Conservation (phyloP, 441 rosid species). For the Gossypium davidsonii region DNA sequence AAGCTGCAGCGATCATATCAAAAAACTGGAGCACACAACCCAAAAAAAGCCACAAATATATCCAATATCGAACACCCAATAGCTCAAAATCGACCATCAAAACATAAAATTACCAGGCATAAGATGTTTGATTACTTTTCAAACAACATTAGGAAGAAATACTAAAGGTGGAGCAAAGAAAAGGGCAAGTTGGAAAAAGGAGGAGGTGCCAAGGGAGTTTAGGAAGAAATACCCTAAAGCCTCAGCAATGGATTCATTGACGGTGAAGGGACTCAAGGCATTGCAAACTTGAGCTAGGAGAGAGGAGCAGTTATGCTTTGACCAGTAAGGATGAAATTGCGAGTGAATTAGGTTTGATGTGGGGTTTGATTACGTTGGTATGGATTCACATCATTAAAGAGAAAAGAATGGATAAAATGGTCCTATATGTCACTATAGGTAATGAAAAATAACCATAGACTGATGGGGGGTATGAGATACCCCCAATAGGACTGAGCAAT, state of each 20-base stretch:
- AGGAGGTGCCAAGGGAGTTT: neutral
- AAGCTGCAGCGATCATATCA: neutral
- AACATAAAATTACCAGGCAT: neutral
- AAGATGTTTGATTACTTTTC: neutral
- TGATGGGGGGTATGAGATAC: neutral
- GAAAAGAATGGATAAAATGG: neutral
- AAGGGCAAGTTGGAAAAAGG: neutral
- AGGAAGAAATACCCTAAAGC: neutral
- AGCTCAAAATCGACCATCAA: neutral
- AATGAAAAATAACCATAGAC: neutral
- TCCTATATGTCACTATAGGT: neutral
- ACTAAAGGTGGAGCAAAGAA: neutral
- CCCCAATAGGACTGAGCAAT: neutral
- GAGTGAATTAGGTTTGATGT: neutral
- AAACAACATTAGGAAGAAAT: neutral
- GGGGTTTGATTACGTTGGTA: neutral
- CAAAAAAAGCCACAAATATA: neutral
- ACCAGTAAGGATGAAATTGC: neutral
- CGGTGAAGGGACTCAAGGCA: neutral
- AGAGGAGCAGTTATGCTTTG: neutral
- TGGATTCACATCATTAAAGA: neutral
- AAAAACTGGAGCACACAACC: neutral
- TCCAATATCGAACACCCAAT: neutral
- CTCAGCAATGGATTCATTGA: neutral
- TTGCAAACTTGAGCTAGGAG: neutral